These are phyloP conservation scores for Lactarius deliciosus DNA, from an alignment of 768 basidiomycete species.

Conservation along the genomic window DNA sequence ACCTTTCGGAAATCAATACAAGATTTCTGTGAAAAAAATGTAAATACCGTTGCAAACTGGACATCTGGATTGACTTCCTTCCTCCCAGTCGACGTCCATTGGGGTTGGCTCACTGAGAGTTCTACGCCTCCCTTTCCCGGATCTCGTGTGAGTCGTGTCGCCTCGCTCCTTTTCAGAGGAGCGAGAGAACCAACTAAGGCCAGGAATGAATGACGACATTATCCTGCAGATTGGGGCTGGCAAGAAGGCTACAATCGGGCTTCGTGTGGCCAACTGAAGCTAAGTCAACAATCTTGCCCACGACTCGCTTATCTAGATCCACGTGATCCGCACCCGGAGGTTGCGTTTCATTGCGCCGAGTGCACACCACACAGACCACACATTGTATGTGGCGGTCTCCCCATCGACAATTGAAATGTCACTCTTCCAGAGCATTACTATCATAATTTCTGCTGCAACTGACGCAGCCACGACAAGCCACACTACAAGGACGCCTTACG, in stretches of 20 bases:
- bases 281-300: too few species aligned
- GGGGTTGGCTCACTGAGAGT: constrained; percentile 18
- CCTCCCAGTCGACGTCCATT: constrained; percentile 22
- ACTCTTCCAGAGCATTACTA: constrained; percentile 4
- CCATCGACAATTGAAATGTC: neutral
- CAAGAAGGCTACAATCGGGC: neutral
- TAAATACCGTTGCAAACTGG: constrained; percentile 16
- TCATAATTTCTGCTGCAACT: neutral
- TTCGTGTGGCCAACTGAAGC: neutral
- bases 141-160: neutral
- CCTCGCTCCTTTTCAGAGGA: constrained; percentile 1
- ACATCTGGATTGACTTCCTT: constrained; percentile 11
- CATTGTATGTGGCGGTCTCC: neutral
- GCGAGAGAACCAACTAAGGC: neutral
- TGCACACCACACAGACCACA: neutral
- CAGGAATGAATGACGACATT: constrained; percentile 16
- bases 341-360: neutral
- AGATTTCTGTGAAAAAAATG: neutral
- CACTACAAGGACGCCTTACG: neutral
- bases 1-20: neutral
- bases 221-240: neutral
- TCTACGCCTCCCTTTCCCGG: constrained; percentile 11
- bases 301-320: constrained; percentile 8
- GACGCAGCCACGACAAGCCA: neutral
- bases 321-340: constrained; percentile 9